Evolutionary conservation across 73 alveolate genomes (phyloP).

Genomic region (Paraurostyla sp.): DNA sequence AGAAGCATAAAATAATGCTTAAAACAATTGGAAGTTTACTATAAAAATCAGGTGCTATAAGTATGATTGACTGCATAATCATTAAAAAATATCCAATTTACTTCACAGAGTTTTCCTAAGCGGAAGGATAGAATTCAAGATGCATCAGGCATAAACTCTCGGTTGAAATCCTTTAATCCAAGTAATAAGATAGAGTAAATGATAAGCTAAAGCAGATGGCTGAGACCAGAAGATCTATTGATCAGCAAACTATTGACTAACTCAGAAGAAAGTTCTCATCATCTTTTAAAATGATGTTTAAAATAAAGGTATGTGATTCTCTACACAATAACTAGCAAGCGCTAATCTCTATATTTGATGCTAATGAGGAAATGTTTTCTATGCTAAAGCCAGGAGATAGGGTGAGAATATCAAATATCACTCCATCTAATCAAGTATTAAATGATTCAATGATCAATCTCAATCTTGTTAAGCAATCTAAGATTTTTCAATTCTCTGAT

Average conservation of each 20-base stretch:
- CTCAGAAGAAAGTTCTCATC: neutral
- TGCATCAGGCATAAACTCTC: neutral
- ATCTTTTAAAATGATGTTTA: slow-evolving; percentile 39
- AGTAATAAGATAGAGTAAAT: slow-evolving; percentile 2
- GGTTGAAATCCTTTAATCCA: neutral
- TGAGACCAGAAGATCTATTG: neutral
- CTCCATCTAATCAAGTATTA: neutral
- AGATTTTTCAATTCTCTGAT: slow-evolving; percentile 22
- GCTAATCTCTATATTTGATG: slow-evolving; percentile 4
- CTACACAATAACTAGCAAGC: neutral
- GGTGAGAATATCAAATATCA: neutral
- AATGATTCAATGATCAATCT: neutral
- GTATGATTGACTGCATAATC: slow-evolving; percentile 38
- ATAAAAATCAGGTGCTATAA: neutral
- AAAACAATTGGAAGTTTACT: neutral
- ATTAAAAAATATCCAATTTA: slow-evolving; percentile 44
- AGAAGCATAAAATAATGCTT: neutral
- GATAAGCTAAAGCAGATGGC: neutral
- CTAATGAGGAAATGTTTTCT: slow-evolving; percentile 14
- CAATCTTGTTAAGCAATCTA: slow-evolving; percentile 28
- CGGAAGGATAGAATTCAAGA: slow-evolving; percentile 9
- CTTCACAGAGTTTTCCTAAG: slow-evolving; percentile 28
- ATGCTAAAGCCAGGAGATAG: slow-evolving; percentile 43
- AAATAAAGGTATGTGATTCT: slow-evolving; percentile 20
- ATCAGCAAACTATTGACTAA: neutral